A percentile compares a stretch with the other conserved stretches of the same genome.
Conservation (phyloP, 768 basidiomycete species). For the Hortiboletus flavorubellus region DNA sequence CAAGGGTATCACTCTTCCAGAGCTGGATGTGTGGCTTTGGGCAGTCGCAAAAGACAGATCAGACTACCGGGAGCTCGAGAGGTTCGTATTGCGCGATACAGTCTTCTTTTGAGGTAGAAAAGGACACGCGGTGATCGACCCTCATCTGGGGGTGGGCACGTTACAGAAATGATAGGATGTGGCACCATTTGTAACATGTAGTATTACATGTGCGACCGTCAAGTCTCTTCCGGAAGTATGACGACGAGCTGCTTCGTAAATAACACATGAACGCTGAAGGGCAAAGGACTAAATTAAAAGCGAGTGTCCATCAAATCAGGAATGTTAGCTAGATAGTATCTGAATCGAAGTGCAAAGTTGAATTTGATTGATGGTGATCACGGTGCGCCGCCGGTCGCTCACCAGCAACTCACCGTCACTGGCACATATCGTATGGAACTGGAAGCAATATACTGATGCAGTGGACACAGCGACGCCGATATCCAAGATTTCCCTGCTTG, state of each 20-base stretch:
- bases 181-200: background rate
- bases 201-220: background rate
- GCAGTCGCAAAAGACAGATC: conserved; percentile 71
- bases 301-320: background rate
- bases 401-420: conserved; percentile 2
- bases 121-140: background rate
- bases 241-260: background rate
- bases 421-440: conserved; percentile 4
- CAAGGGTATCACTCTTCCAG: conserved; percentile 52
- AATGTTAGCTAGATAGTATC: conserved; percentile 1
- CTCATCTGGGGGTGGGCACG: background rate
- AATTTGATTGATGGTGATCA: conserved; percentile 18
- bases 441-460: background rate
- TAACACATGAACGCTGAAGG: background rate
- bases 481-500: no score
- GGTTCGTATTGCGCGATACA: conserved; percentile 66
- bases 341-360: conserved; percentile 8
- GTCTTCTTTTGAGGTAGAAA: conserved; percentile 54
- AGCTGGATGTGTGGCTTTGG: conserved; percentile 81
- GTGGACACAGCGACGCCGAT: no score
- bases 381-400: conserved; percentile 2
- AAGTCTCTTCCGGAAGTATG: background rate
- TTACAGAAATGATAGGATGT: conserved; percentile 1
- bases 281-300: conserved; percentile 8
- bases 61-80: conserved; percentile 63